phyloP scores from a whole-genome alignment of 805 yeast genomes.

The Candida nitratophila region DNA sequence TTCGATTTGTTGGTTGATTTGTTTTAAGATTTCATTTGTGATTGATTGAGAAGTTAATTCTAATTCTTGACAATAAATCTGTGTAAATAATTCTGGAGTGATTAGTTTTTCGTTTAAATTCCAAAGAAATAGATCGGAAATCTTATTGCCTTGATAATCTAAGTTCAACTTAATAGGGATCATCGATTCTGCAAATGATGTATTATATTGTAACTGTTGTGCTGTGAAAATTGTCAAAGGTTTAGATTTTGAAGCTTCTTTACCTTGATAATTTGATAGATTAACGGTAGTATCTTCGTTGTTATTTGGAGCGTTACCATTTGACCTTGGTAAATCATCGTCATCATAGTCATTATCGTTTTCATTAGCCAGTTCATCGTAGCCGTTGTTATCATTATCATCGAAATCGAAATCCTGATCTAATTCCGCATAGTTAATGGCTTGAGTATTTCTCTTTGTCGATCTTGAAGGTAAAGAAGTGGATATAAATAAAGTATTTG shows the following conservation, averaged over 20 bases:
- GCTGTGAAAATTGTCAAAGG: constrained; percentile 25
- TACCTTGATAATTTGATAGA: constrained; percentile 27
- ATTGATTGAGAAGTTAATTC: constrained; percentile 60
- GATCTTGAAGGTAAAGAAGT: constrained; percentile 65
- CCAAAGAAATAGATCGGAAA: constrained; percentile 72
- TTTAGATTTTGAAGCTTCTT: constrained; percentile 33
- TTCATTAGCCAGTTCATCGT: background rate
- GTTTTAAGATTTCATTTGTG: constrained; percentile 55
- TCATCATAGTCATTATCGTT: constrained; percentile 35
- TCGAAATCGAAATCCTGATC: constrained; percentile 44
- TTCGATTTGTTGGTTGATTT: constrained; percentile 75
- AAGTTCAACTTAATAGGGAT: constrained; percentile 63
- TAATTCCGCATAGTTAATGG: constrained; percentile 77
- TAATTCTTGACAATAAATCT: constrained; percentile 72
- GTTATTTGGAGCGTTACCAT: constrained; percentile 2
- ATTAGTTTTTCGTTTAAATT: constrained; percentile 56
- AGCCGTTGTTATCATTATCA: constrained; percentile 22
- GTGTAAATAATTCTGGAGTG: constrained; percentile 70
- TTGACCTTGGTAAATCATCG: constrained; percentile 10
- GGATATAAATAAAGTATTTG: constrained; percentile 64
- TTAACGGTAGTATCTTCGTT: constrained; percentile 11
- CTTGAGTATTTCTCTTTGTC: constrained; percentile 60
- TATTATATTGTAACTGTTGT: constrained; percentile 25
- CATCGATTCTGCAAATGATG: constrained; percentile 35
- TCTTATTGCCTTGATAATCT: constrained; percentile 46